Base-by-base conservation (phyloP, 2,329 filamentous ascomycete genomes). In the Conoideocrella luteorostrata region DNA sequence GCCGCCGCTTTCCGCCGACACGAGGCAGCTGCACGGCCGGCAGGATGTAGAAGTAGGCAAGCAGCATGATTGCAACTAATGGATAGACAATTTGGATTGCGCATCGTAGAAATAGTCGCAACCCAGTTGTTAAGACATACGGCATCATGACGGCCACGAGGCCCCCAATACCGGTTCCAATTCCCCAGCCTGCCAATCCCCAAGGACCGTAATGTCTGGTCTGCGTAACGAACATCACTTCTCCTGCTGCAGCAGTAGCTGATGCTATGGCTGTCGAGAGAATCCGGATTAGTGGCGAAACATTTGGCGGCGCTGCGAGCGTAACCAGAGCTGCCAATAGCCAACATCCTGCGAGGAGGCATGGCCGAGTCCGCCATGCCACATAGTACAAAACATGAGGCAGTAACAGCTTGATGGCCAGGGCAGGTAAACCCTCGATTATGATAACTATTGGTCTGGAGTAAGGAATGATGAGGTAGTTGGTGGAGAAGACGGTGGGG, bases 401-500 rank as follows among this genome's bases (percentile, higher is more conserved):
- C 32, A 62, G 40, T 7, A 52, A 5, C 17, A 60, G 45, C 29
- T 63, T 66, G n/a, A 50, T 47, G 9, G 48, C 32, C 6, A 66
- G 44, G 11, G 51, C 55, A 5, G 63, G 61, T 1, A 62, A 32
- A 4, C 54, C 49, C 38, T 64, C 58, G 22, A 65, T 54, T 33
- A 65, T 46, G 24, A 61, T 29, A 39, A 65, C 60, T 36, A 55
- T 39, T 39, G 58, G 56, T 26, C 57, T 54, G 2, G 61, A 54
- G 35, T 59, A 64, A 0, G 62, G 60, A 38, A 64, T 55, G 38
- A 63, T 60, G 48, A 65, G 59, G 35, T 65, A 65, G 44, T 61
- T 61, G 40, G 57, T 53, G 5, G 60, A 56, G 44, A 58, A 56
- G 28, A 61, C 54, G 34, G 62, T 53, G 39, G 53, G 57, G 0